These are phyloP conservation scores for Penicillium fimorum DNA, from an alignment of 495 filamentous ascomycete genomes.

Conservation along the genomic window DNA sequence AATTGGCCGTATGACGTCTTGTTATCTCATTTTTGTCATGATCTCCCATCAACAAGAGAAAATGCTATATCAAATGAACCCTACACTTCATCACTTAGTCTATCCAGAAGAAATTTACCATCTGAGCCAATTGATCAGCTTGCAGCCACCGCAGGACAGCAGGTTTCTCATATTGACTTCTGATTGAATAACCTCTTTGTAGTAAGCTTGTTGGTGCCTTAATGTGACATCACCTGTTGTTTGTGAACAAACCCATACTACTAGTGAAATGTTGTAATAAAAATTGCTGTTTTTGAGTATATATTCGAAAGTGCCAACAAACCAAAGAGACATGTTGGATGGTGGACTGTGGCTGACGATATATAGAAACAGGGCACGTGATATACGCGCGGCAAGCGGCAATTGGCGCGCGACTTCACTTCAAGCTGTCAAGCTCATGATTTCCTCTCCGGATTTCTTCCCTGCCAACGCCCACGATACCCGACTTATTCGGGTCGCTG, in stretches of 20 bases:
- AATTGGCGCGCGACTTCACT: conserved; percentile 28
- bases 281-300: not conserved
- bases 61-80: no score
- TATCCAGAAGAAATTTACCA: no score
- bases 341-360: not conserved
- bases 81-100: no score
- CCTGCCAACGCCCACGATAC: conserved; percentile 19
- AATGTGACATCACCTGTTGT: no score
- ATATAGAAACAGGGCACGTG: conserved; percentile 16
- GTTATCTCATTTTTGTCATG: no score
- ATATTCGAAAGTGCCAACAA: not conserved
- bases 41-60: no score
- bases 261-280: not conserved
- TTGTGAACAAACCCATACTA: not conserved
- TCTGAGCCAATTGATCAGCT: no score
- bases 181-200: no score
- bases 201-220: no score
- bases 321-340: not conserved
- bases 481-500: conserved; percentile 17
- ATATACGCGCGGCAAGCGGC: conserved; percentile 26
- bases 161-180: no score
- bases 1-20: no score
- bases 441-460: conserved; percentile 25
- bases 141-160: no score
- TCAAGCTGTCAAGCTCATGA: conserved; percentile 29